These are phyloP conservation scores for Pestalotiopsis fici DNA, from an alignment of 2,329 filamentous ascomycete species.

Conservation along the genomic window DNA sequence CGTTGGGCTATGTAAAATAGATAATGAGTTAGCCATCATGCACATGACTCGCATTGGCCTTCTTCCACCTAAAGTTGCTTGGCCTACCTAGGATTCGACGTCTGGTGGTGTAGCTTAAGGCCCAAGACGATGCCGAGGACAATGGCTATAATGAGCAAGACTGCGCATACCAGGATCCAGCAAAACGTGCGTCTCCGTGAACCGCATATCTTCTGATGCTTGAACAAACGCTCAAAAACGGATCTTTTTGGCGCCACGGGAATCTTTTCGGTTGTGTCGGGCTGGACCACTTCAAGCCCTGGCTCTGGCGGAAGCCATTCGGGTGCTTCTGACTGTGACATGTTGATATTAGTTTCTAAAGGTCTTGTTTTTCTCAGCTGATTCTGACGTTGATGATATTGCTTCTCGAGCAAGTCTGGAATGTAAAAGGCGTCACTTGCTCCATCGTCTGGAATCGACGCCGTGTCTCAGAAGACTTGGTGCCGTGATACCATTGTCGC, in stretches of 20 bases:
- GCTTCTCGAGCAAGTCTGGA: not conserved
- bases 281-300: constrained; percentile 21
- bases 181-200: not conserved
- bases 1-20: not conserved
- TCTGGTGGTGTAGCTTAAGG: not conserved
- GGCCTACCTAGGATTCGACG: not conserved
- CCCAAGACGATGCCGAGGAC: not conserved
- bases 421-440: not conserved
- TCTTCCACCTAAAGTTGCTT: no score
- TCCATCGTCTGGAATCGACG: not conserved
- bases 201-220: not conserved
- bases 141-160: not conserved
- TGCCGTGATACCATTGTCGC: not conserved
- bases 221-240: not conserved
- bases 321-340: constrained; percentile 13
- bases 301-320: constrained; percentile 20
- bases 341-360: not conserved
- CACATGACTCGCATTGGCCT: not conserved
- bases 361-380: not conserved
- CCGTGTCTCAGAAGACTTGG: not conserved
- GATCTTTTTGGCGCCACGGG: not conserved
- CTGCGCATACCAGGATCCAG: not conserved
- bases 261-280: constrained; percentile 14
- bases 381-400: not conserved
- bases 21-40: not conserved